phyloP scores from a whole-genome alignment of 2,329 filamentous ascomycete genomes.

The Scytalidium sp. region DNA sequence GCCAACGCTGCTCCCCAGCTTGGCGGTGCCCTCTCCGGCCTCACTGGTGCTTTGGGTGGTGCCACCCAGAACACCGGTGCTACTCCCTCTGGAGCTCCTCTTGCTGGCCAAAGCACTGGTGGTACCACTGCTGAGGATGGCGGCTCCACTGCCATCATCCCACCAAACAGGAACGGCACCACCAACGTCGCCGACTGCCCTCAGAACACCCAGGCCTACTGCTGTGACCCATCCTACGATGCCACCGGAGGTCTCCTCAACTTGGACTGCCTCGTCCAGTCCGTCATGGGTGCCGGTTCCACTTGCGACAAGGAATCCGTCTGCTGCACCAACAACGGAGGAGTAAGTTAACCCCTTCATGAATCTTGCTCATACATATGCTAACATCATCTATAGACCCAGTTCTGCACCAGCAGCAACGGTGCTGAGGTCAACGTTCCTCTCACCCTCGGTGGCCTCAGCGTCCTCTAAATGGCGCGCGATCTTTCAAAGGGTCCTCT shows the following conservation, averaged over 20 bases:
- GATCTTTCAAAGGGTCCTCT: slow-evolving; percentile 95
- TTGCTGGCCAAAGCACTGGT: background rate
- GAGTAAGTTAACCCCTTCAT: slow-evolving; percentile 5
- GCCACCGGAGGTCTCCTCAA: background rate
- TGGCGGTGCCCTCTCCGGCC: background rate
- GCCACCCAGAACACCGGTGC: background rate
- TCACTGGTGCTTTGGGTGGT: background rate
- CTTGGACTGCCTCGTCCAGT: slow-evolving; percentile 1
- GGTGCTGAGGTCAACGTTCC: background rate
- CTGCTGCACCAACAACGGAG: slow-evolving; percentile 2
- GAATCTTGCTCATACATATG: slow-evolving; percentile 52
- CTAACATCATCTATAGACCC: slow-evolving; percentile 96
- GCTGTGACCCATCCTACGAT: slow-evolving; percentile 1
- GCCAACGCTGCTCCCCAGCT: background rate
- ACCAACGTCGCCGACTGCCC: background rate
- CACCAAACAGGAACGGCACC: background rate
- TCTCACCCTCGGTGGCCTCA: background rate
- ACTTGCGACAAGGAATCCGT: slow-evolving; percentile 1
- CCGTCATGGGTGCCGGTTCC: slow-evolving; percentile 1
- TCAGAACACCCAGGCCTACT: background rate
- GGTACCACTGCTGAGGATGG: background rate
- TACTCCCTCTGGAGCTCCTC: background rate
- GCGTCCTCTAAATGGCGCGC: slow-evolving; percentile 1
- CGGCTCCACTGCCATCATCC: background rate
- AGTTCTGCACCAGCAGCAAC: slow-evolving; percentile 35